Evolutionary conservation across 306 rosid species (phyloP).

Genomic region (Medicago truncatula): MtrunA17r5.0-ANR NC_053045.1:58153001-58153500

Average conservation of each 20-base stretch:
- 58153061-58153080: slow-evolving; percentile 16
- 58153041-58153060: slow-evolving; percentile 19
- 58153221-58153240: slow-evolving; percentile 38
- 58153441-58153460: too few relatives aligned
- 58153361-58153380: too few relatives aligned
- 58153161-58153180: slow-evolving; percentile 82
- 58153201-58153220: slow-evolving; percentile 94
- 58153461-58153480: too few relatives aligned
- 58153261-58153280: too few relatives aligned
- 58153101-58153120: slow-evolving; percentile 96
- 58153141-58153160: slow-evolving; percentile 84
- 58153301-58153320: too few relatives aligned
- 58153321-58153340: too few relatives aligned
- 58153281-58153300: too few relatives aligned
- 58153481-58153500: too few relatives aligned
- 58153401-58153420: too few relatives aligned
- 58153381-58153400: too few relatives aligned
- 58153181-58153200: slow-evolving; percentile 85
- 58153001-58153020: slow-evolving; percentile 61
- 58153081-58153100: slow-evolving; percentile 35
- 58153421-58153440: too few relatives aligned
- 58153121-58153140: slow-evolving; percentile 82
- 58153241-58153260: slow-evolving; percentile 9
- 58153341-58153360: too few relatives aligned
- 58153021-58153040: slow-evolving; percentile 44